Evolutionary conservation across 345 rosid genomes (phyloP).

Genomic region (Rhodamnia argentea): DNA sequence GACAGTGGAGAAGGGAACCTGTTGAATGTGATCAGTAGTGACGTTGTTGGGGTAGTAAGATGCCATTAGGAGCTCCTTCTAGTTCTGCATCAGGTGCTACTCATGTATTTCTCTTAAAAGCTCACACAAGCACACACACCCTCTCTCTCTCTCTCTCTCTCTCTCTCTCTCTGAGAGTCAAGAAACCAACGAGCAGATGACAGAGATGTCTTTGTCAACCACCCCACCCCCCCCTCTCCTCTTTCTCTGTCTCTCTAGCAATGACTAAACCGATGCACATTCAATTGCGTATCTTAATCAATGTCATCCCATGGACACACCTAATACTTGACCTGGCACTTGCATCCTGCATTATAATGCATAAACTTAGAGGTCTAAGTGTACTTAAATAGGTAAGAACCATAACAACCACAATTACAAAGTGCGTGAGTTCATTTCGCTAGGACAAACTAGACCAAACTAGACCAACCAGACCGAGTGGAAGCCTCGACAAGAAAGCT

Average conservation of each 20-base stretch:
- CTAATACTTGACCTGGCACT: background rate
- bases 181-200: background rate
- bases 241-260: background rate
- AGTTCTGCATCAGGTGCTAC: conserved; percentile 82
- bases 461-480: no score
- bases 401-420: background rate
- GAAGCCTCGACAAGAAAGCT: background rate
- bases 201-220: background rate
- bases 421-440: background rate
- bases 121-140: background rate
- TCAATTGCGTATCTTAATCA: background rate
- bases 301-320: background rate
- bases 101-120: conserved; percentile 10
- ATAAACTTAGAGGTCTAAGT: background rate
- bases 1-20: conserved; percentile 31
- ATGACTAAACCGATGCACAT: background rate
- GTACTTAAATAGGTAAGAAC: background rate
- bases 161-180: background rate
- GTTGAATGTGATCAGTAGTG: conserved; percentile 98
- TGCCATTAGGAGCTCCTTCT: conserved; percentile 99
- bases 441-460: background rate
- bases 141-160: background rate
- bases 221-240: background rate
- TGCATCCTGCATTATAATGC: background rate
- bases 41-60: conserved; percentile 94